Percentiles rank a stretch among this genome's conserved stretches.
phyloP scores from a whole-genome alignment of 2,329 filamentous ascomycete species.

The Onygenales sp. region DNA sequence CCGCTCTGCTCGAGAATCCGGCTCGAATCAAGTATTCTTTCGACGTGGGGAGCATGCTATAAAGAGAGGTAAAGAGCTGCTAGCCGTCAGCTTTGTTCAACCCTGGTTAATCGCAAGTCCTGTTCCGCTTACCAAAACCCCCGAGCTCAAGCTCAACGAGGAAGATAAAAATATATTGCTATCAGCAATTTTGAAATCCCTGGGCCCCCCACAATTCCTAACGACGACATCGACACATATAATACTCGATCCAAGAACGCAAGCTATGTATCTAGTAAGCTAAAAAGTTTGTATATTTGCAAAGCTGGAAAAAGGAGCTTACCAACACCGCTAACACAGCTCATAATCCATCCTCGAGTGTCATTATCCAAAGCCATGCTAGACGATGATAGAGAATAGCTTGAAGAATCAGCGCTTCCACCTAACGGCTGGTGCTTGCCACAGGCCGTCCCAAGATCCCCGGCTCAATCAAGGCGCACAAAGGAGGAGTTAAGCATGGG shows the following conservation, averaged over 20 bases:
- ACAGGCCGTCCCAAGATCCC: too few relatives aligned
- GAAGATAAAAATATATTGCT: conserved; percentile 80
- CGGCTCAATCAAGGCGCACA: too few relatives aligned
- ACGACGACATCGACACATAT: conserved; percentile 79
- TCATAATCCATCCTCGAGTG: conserved; percentile 87
- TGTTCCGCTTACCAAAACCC: conserved; percentile 69
- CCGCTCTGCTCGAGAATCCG: conserved; percentile 55
- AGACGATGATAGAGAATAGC: neutral
- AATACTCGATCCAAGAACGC: conserved; percentile 65
- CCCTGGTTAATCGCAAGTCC: neutral
- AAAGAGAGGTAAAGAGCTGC: conserved; percentile 83
- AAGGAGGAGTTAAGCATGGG: too few relatives aligned
- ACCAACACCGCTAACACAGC: conserved; percentile 70
- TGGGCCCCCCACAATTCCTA: conserved; percentile 61
- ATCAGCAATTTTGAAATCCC: conserved; percentile 76
- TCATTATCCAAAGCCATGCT: conserved; percentile 52
- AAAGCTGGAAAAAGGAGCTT: conserved; percentile 11
- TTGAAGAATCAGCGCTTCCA: neutral
- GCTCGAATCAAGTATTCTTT: conserved; percentile 65
- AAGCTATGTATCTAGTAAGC: conserved; percentile 26
- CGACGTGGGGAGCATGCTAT: conserved; percentile 85
- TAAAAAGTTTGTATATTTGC: neutral
- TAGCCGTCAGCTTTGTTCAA: conserved; percentile 4
- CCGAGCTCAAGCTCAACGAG: conserved; percentile 86
- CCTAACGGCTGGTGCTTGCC: neutral